Evolutionary conservation across 2,329 filamentous ascomycete species (phyloP), one percentile per base, ranked within the genome.

Genomic region (Dactylellina cionopaga): DNA sequence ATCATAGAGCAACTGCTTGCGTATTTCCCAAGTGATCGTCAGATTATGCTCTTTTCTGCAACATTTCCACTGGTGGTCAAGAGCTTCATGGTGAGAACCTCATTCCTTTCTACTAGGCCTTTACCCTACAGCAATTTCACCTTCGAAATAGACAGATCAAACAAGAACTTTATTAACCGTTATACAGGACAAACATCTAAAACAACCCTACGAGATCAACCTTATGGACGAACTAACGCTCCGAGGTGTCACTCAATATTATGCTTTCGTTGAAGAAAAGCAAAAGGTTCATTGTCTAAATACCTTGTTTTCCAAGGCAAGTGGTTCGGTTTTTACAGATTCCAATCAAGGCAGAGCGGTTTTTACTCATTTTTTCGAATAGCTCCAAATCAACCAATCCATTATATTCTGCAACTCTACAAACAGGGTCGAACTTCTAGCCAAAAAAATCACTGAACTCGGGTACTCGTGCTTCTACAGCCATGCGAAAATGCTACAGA

Each of bases 351-450:
- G 17, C 3, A 41, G 63, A 10, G 69, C 24, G 1, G 10, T 31
- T 5, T 49, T 37, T 15, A 19, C 35, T 25, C 29, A 33, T 43
- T 22, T 33, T 27, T 17, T 33, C 35, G n/a, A 11, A 39, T 59
- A 77, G 82, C 88, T 99, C 13, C 94, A 99, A 82, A 99, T 99
- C 83, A 99, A 99, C 83, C 95, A 99, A 84, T 99, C 96, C 74
- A 99, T 99, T 83, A 99, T 99, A 80, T 99, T 99, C 84, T 99
- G 95, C 84, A 99, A 99, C 83, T 99, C 95, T 39, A 99, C 95
- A 59, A 98, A 98, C 81, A 92, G 95, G 76, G 95, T 99, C 73
- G 95, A 99, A 82, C 86, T 99, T 58, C 87, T 99, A 24, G 95
- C 95, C 54, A 99, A 99, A 86, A 99, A 99, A 82, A 99, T 99